Conservation (phyloP, 495 filamentous ascomycete species). For the Stereocaulon alpinum region DNA sequence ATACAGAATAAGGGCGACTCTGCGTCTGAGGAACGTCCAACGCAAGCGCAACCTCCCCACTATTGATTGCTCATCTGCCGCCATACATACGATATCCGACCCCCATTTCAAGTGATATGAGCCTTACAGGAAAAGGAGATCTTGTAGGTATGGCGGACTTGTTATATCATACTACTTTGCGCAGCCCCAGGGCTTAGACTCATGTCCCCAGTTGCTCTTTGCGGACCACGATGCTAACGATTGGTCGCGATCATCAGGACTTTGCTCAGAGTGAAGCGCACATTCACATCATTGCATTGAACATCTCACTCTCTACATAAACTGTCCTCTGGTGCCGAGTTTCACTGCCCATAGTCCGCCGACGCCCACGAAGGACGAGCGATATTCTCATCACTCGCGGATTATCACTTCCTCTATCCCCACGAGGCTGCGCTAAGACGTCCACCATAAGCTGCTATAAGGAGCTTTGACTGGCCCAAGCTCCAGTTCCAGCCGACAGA, state of each 20-base stretch:
- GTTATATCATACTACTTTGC: slow-evolving; percentile 8
- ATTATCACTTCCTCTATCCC: neutral
- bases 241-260: neutral
- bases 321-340: neutral
- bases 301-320: slow-evolving; percentile 2
- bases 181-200: slow-evolving; percentile 18
- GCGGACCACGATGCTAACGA: neutral
- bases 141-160: slow-evolving; percentile 1
- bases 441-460: neutral
- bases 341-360: neutral
- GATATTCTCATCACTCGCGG: neutral
- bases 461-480: neutral
- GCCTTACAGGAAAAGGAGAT: neutral
- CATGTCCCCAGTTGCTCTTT: neutral
- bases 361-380: neutral
- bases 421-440: slow-evolving; percentile 7
- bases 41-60: slow-evolving; percentile 12
- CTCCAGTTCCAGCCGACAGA: neutral
- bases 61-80: neutral
- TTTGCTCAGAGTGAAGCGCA: neutral
- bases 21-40: neutral
- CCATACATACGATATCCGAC: slow-evolving; percentile 2
- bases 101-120: neutral
- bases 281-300: neutral
- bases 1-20: neutral